phyloP scores from a whole-genome alignment of 495 filamentous ascomycete species.

The Podospora pseudocomata region DNA sequence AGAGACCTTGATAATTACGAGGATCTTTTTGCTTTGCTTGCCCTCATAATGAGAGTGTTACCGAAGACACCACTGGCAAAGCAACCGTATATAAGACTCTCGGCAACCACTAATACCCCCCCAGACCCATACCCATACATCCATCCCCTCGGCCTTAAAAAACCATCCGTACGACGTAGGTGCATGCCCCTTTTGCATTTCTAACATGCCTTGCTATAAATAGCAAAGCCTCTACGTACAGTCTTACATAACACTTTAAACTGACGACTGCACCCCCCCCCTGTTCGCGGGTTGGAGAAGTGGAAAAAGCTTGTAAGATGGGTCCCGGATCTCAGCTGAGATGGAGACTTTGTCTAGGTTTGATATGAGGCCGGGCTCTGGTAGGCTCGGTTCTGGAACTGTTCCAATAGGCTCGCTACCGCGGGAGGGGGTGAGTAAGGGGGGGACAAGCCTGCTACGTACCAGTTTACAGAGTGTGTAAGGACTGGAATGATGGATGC shows the following conservation, averaged over 20 bases:
- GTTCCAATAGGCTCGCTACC: background rate
- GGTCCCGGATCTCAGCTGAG: background rate
- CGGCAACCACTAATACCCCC: too few species aligned
- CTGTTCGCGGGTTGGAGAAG: background rate
- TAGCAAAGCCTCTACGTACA: background rate
- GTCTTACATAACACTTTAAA: background rate
- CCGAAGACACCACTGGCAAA: too few species aligned
- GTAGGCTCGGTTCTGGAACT: background rate
- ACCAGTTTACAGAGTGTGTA: too few species aligned
- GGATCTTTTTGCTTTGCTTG: background rate
- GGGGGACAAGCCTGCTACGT: too few species aligned
- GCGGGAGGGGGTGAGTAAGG: background rate
- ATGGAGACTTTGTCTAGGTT: background rate
- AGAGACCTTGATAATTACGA: background rate
- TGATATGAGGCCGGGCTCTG: background rate
- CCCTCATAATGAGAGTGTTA: too few species aligned
- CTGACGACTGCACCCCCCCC: background rate
- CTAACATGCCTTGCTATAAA: background rate
- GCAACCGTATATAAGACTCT: too few species aligned
- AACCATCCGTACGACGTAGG: background rate
- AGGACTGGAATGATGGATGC: background rate
- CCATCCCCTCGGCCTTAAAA: background rate
- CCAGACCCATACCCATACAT: too few species aligned
- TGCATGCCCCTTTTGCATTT: background rate
- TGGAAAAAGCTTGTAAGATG: background rate